phyloP scores from a whole-genome alignment of 345 rosid genomes.

The Ceriops zippeliana region DNA sequence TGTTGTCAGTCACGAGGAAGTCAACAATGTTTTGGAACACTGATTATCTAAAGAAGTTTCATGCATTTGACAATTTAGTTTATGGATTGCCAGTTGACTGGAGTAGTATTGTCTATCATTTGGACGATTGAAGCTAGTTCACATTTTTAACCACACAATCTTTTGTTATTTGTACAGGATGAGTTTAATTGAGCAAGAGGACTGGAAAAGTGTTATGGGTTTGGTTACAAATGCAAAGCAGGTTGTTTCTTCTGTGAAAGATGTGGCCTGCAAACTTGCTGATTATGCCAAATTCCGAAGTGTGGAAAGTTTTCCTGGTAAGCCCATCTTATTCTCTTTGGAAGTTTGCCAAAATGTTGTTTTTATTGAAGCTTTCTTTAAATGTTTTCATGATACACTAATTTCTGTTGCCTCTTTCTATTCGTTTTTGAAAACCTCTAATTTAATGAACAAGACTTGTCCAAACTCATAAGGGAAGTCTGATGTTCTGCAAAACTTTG shows the following conservation, averaged over 20 bases:
- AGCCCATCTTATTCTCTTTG: slow-evolving; percentile 8
- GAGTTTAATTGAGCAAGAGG: slow-evolving; percentile 73
- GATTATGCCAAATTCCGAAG: slow-evolving; percentile 68
- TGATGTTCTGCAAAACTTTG: no score
- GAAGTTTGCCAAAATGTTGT: background rate
- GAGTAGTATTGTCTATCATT: background rate
- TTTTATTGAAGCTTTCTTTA: background rate
- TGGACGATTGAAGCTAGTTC: background rate
- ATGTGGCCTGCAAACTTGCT: slow-evolving; percentile 76
- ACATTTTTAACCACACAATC: background rate
- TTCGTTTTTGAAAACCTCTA: no score
- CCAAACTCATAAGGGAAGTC: no score
- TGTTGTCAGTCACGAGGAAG: background rate
- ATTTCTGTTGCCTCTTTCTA: no score
- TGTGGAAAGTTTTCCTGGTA: slow-evolving; percentile 49
- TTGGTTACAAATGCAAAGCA: slow-evolving; percentile 79
- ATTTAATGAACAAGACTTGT: no score
- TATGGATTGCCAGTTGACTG: no score
- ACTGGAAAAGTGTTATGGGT: slow-evolving; percentile 71
- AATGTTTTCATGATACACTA: no score
- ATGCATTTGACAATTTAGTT: no score
- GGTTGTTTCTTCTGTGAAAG: slow-evolving; percentile 78
- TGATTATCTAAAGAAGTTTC: no score
- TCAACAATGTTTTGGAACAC: no score
- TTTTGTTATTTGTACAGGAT: slow-evolving; percentile 45